Base-by-base conservation (phyloP, 768 basidiomycete genomes). In the Boletus coccyginus region DNA sequence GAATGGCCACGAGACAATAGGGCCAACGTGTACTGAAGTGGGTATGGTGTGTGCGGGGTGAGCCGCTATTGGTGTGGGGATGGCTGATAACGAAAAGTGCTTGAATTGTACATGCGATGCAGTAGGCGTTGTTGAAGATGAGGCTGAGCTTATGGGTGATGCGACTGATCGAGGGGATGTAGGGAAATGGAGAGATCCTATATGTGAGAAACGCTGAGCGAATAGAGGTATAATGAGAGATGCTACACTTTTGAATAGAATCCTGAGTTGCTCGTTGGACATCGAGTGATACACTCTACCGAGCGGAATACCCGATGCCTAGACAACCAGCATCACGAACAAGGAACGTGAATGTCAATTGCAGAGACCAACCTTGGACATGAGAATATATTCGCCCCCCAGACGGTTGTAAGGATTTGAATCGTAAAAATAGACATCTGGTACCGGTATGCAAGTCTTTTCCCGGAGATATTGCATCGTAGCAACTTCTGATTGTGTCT, bases 1-100 rank as follows among this genome's bases (percentile, higher is more conserved):
- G 78, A 93, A 94, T 1, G 91, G 88, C 91, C 92, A 94, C 4
- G 90, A 92, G 48, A 93, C 82, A 64, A 94, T 93, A 9, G 88
- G 87, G 5, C 91, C 91, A 43, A 92, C 77, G 48, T 86, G 81
- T 49, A 79, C 75, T 48, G 60, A 42, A 27, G 58, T 38, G 55
- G 71, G 54, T 53, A 62, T 44, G 57, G 58, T 45, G 58, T 46
- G 42, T 3, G 39, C 21, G 19, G 46, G 5, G 2, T 33, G 43
- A 0, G 17, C 35, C 13, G 41, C 40, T 13, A 38, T 52, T 13
- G 63, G 46, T 2, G 58, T 19, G 16, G 63, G 54, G 10, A 50
- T 54, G 24, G 52, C 17, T 19, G 62, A 55, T 6, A 63, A 51
- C 6, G 70, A 57, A 48, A 73, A 63, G 11, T 60, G 56, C 39